Conservation (phyloP, 2,329 filamentous ascomycete species). For the Aotearoamyces nothofagi region DNA sequence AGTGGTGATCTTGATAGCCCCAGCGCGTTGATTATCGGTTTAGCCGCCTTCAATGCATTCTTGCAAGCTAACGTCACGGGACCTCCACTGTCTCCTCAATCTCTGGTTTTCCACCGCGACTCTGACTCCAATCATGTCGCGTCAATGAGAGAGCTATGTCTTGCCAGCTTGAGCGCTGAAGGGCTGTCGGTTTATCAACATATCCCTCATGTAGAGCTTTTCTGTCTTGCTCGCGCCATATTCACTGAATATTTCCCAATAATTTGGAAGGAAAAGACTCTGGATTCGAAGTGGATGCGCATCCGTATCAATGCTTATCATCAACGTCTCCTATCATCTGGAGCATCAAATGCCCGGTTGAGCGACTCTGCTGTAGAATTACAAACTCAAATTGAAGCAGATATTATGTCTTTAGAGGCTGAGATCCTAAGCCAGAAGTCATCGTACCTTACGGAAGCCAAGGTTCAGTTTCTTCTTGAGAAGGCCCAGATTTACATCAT, state of each 20-base stretch:
- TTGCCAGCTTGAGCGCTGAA: constrained; percentile 61
- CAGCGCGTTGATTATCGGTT: constrained; percentile 29
- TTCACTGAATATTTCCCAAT: constrained; percentile 22
- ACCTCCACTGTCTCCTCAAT: constrained; percentile 44
- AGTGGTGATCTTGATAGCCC: constrained; percentile 4
- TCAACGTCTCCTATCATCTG: constrained; percentile 39
- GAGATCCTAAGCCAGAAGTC: constrained; percentile 23
- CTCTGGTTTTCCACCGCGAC: constrained; percentile 17
- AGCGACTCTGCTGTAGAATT: constrained; percentile 45
- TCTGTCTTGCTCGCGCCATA: constrained; percentile 51
- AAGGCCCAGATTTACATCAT: constrained; percentile 71
- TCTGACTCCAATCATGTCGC: constrained; percentile 23
- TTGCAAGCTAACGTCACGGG: constrained; percentile 81
- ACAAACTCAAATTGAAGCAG: constrained; percentile 43
- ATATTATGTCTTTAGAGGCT: constrained; percentile 32
- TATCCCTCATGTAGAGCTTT: constrained; percentile 70
- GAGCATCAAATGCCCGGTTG: constrained; percentile 13
- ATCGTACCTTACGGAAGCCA: constrained; percentile 30
- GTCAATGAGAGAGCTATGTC: constrained; percentile 34
- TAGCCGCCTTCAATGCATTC: constrained; percentile 63
- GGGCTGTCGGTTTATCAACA: constrained; percentile 77
- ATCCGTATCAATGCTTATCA: constrained; percentile 62
- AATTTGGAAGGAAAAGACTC: constrained; percentile 9
- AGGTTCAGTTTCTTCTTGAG: constrained; percentile 64
- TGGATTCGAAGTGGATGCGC: constrained; percentile 27